Base-by-base conservation (phyloP, 73 alveolate species). In the Symbiodinium pilosum region DNA sequence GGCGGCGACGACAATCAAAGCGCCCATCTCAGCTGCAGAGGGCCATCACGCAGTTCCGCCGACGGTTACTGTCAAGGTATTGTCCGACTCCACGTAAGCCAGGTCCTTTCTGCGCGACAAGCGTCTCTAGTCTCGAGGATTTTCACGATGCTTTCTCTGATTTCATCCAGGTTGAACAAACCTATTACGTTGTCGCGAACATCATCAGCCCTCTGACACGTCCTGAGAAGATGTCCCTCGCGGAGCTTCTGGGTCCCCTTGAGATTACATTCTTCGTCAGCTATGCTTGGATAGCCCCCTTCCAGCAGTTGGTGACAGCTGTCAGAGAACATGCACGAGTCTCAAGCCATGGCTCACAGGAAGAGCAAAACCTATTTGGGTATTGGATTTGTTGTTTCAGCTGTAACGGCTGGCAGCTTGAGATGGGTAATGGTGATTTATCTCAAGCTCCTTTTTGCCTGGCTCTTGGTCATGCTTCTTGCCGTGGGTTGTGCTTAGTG, bases 161-260 rank as follows among this genome's bases (percentile, higher is more conserved):
- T 30, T 84, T 84, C 92, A 84, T 84, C 11, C 43, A 8, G 42
- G n/a, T 24, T 11, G 38, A 38, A 0, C 1, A 42, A 28, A 24
- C 52, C 1, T 18, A 83, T 2, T 42, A 83, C 28, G 68, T 83
- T 21, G 41, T 21, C 41, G 16, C 32, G 43, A 18, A 83, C 43
- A 83, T 83, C 42, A 8, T 41, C 24, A 4, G 1, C 39, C 92
- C 69, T 32, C 36, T 83, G 71, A 83, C 92, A 4, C 92, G 56
- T 42, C 92, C 92, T 26, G 44, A 12, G 30, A 21, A 43, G 69
- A 12, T 83, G 92, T 83, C 92, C 26, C n/a, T 83, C 26, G 92
- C 92, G 1, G 92, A 83, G 51, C 41, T 83, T 0, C 32, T 83
- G 40, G 92, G 92, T 26, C 30, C 92, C 28, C 30, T 40, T 21